Conservation (phyloP, 805 yeast genomes). For the Maudiozyma pseudohumilis region DNA sequence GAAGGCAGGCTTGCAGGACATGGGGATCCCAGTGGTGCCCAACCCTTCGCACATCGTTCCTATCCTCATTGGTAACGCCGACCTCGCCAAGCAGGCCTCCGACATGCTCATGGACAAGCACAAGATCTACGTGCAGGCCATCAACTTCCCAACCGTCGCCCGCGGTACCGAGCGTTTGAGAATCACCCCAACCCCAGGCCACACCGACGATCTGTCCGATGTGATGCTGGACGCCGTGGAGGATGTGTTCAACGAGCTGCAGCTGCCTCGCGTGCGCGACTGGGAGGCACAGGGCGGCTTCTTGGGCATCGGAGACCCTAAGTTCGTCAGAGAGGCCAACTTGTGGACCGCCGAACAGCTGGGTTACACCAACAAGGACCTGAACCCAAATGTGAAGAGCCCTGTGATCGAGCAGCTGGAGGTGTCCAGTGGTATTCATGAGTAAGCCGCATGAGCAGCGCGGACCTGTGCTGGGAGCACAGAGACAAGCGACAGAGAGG, state of each 20-base stretch:
- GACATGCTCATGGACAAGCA: conserved; percentile 78
- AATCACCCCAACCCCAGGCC: conserved; percentile 99
- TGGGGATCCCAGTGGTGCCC: conserved; percentile 92
- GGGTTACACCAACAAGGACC: conserved; percentile 46
- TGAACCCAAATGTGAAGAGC: conserved; percentile 56
- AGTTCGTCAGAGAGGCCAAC: conserved; percentile 42
- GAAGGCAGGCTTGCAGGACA: conserved; percentile 52
- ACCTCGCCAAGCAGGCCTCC: conserved; percentile 81
- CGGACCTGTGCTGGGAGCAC: too few species aligned
- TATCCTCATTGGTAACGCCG: conserved; percentile 87
- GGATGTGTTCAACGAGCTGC: conserved; percentile 64
- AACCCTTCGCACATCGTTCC: conserved; percentile 98
- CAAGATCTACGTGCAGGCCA: conserved; percentile 92
- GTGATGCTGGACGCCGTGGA: conserved; percentile 71
- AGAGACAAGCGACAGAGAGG: too few species aligned
- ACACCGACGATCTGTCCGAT: conserved; percentile 65
- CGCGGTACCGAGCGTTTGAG: conserved; percentile 93
- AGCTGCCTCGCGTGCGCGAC: conserved; percentile 62
- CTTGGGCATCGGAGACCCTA: conserved; percentile 72
- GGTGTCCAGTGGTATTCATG: conserved; percentile 54
- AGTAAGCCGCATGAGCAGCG: too few species aligned
- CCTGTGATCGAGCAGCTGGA: conserved; percentile 56
- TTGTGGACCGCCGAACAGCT: conserved; percentile 86
- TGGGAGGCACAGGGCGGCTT: conserved; percentile 81
- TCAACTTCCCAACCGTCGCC: conserved; percentile 96